phyloP scores from a whole-genome alignment of 2,329 filamentous ascomycete species.

The Nigrospora osmanthi region DNA sequence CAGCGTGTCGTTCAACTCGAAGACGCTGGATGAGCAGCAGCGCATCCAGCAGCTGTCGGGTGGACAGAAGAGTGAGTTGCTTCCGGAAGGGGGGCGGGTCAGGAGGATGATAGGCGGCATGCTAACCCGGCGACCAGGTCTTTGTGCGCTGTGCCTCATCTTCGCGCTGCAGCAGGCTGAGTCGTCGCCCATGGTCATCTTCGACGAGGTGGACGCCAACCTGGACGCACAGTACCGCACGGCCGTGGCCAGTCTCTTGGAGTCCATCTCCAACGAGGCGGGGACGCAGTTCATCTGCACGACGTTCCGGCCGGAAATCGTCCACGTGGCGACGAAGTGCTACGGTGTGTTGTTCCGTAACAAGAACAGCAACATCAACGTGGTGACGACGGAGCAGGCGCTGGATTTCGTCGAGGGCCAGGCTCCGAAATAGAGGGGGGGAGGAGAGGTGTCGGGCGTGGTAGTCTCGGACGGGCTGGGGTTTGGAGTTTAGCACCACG shows the following conservation, averaged over 20 bases:
- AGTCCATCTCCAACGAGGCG: conserved; percentile 63
- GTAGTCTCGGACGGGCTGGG: not conserved
- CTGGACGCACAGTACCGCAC: conserved; percentile 96
- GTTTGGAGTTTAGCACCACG: not conserved
- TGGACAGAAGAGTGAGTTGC: conserved; percentile 82
- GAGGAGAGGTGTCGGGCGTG: not conserved
- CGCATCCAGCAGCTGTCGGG: conserved; percentile 95
- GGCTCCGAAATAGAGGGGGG: conserved; percentile 22
- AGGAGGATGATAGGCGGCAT: not conserved
- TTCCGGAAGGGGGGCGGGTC: not conserved
- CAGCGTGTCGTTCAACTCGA: conserved; percentile 96
- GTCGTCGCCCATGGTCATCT: conserved; percentile 96
- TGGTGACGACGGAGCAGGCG: conserved; percentile 79
- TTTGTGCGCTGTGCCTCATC: conserved; percentile 94
- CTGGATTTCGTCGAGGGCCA: conserved; percentile 93
- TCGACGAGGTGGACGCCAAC: conserved; percentile 98
- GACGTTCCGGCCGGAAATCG: conserved; percentile 94
- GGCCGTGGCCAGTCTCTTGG: conserved; percentile 82
- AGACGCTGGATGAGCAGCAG: conserved; percentile 90
- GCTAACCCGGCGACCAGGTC: conserved; percentile 42
- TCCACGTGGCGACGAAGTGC: conserved; percentile 92
- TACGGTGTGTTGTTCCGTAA: conserved; percentile 92
- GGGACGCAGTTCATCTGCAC: conserved; percentile 91
- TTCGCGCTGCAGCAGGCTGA: conserved; percentile 99
- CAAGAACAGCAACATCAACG: conserved; percentile 92